Base-by-base conservation (phyloP, 2,329 filamentous ascomycete genomes). In the Xylaria sp. region DNA sequence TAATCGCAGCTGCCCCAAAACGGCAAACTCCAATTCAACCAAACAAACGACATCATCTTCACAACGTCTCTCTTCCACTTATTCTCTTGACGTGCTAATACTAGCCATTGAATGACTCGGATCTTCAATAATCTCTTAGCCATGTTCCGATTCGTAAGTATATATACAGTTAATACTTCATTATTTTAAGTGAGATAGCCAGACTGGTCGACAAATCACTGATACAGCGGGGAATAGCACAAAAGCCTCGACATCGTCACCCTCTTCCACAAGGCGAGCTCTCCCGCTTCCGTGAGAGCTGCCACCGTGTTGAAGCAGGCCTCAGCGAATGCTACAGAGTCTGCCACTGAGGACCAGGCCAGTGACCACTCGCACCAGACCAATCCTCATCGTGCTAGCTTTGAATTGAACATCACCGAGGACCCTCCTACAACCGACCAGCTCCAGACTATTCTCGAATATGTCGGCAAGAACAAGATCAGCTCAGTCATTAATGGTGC, bases 241-340 rank as follows among this genome's bases (percentile, higher is more conserved):
- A 94, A 92, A 83, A 85, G 90, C 69, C 85, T 92, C 78, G 94
- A 98, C 82, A 92, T 96, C 69, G 87, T 98, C 76, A 98, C 94
- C 65, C 89, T 99, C 82, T 99, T 98, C 84, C 94, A 97, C 85
- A 91, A 92, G 78, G 87, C 94, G 61, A 85, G 83, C 71, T 85
- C 86, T 57, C 86, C 90, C 21, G 84, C 89, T 67, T 97, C 94
- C 3, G 82, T 87, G 53, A 87, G 90, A 63, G 90, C 90, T 33
- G 86, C 89, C 65, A 89, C 86, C 43, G 80, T 96, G 56, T 86
- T 98, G 64, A 96, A 95, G 80, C 89, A 94, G 78, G 85, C 88
- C 33, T 91, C 91, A 25, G 89, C 90, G 50, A 87, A 87, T 50
- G 88, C 92, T 12, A 77, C 85, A 33, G 82, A 88, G 63, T 83